Base-by-base conservation (phyloP, 225 moss, liverwort and hornwort species). In the Sphagnum contortum region DNA sequence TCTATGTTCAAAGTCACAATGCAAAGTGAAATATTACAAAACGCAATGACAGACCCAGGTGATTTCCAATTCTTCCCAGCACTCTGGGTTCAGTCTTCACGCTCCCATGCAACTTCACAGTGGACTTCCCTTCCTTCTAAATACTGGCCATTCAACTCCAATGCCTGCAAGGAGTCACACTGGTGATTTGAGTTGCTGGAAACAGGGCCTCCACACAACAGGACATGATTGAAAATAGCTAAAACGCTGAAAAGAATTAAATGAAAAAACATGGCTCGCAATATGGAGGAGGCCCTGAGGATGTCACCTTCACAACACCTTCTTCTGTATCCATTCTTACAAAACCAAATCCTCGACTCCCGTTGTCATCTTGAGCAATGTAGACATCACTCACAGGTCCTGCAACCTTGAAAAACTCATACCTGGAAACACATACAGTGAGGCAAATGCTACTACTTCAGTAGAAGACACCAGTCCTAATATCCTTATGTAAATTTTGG, bases 261-360 rank as follows among this genome's bases (percentile, higher is more conserved):
- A 29, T 29, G 29, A 29, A 29, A 29, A 29, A 29, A 29, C 29
- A 29, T 29, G 29, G 29, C 29, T 29, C 29, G 1, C 29, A 29
- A 29, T 29, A 29, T 29, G 29, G 29, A 29, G 1, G 29, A 29
- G 29, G 29, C 29, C 29, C 29, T 29, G 29, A 29, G 29, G 29
- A 29, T 29, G 29, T 29, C 29, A 29, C 29, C 29, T 29, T 29
- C 0, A 1, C 29, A 29, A 29, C 90, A 49, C 60, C 60, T 7
- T 79, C 92, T 4, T 67, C 65, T 10, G 73, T 48, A 5, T 81
- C 92, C 9, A 96, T 90, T 45, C 90, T 90, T 0, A 96, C 64
- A 58, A 90, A 90, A 46, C 85, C 87, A 14, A 89, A 96, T 50
- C 96, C 96, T 57, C 90, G 82, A 13, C 85, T 75, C 3, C 95